Base-by-base conservation (phyloP, 345 rosid species). In the Syzygium jambos region DNA sequence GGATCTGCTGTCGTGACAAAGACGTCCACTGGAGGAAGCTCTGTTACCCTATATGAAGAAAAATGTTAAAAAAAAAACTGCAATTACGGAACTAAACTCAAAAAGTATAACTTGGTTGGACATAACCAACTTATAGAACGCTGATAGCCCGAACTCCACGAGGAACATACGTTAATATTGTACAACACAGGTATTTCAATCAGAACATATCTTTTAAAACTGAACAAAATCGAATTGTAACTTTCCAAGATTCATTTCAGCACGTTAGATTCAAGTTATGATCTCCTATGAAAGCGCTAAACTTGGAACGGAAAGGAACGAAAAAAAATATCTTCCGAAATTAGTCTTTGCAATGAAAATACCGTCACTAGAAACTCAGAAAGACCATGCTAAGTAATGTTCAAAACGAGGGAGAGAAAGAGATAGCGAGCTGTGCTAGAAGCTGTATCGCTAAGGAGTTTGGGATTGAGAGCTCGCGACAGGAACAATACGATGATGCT, bases 21-120 rank as follows among this genome's bases (percentile, higher is more conserved):
- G 90, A 94, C 87, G 85, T 95, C 97, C 87, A 93, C 91, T 1
- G 90, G 85, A 30, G 96, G 95, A 87, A 95, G 91, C 86, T 93
- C 95, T 38, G 30, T 86, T 15, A 54, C 85, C 90, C 98, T 91
- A 30, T 16, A 68, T 7, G 53, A 68, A 61, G 52, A 34, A 17
- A 17, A n/a, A 43, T 14, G 52, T 17, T 23, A 27, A 89, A 51
- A 14, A 63, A 34, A 29, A 29, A 16, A 29, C 77, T 6, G 21
- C 9, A 63, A 29, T 7, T 7, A 29, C 10, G 19, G 38, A 63
- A 3, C 77, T 12, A 63, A 63, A 63, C 77, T 19, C 13, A 63
- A 14, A 29, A 29, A 15, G 7, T 63, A 29, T 63, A 7, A 63
- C 21, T 7, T 4, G 38, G 21, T 63, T 63, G 38, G 29, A 63